Conservation (phyloP, 2,329 filamentous ascomycete species). For the Trichoderma koningiopsis region DNA sequence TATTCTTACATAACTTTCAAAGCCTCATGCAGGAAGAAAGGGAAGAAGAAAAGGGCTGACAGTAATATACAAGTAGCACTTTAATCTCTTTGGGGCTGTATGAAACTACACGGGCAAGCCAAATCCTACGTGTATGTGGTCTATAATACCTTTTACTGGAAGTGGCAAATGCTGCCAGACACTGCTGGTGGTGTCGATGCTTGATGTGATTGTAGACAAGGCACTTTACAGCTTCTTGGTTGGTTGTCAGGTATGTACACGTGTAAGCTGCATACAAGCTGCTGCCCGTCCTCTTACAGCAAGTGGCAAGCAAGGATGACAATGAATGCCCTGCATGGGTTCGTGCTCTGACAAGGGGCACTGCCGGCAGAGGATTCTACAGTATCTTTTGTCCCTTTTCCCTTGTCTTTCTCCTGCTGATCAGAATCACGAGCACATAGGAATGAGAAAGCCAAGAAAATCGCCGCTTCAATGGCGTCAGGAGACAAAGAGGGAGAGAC, state of each 20-base stretch:
- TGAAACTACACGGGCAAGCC: neutral
- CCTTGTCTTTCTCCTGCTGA: neutral
- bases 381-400: neutral
- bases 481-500: neutral
- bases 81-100: neutral
- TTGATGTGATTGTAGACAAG: too few relatives aligned
- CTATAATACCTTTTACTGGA: neutral
- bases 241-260: neutral
- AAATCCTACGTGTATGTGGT: neutral
- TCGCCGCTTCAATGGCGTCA: neutral
- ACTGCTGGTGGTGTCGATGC: too few relatives aligned
- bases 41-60: neutral
- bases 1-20: conserved; percentile 21
- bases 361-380: neutral
- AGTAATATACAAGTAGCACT: neutral
- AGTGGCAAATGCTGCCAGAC: neutral
- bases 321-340: conserved; percentile 4
- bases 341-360: conserved; percentile 2
- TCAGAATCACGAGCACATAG: neutral
- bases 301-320: neutral
- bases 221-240: too few relatives aligned
- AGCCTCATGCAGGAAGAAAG: neutral
- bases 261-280: neutral
- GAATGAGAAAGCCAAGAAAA: neutral
- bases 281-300: neutral